Evolutionary conservation across 305 asterid genomes (phyloP).

Genomic region (Ilex paraguariensis): DNA sequence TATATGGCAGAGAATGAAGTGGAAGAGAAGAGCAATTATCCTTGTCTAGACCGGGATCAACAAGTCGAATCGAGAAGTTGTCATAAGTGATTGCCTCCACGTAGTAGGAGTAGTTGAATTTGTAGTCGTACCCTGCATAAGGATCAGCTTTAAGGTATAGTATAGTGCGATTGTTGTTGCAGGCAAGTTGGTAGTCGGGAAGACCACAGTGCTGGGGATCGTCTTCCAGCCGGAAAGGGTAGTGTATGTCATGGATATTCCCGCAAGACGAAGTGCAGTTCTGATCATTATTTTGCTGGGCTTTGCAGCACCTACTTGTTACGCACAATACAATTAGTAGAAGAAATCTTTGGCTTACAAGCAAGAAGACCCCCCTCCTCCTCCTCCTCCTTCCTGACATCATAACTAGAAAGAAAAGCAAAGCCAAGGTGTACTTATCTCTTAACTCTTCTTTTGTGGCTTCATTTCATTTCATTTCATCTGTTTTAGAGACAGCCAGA

Average conservation of each 20-base stretch:
- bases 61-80: constrained; percentile 27
- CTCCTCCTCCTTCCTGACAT: too few relatives aligned
- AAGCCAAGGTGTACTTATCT: too few relatives aligned
- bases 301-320: too few relatives aligned
- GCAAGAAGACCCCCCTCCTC: too few relatives aligned
- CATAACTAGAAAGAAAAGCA: too few relatives aligned
- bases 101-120: not conserved
- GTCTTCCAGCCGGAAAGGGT: constrained; percentile 16
- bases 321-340: too few relatives aligned
- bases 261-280: constrained; percentile 16
- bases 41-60: constrained; percentile 27
- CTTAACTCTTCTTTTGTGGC: too few relatives aligned
- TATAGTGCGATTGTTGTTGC: constrained; percentile 33
- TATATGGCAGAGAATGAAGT: not conserved
- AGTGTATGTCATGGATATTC: constrained; percentile 4
- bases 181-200: constrained; percentile 24
- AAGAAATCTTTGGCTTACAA: too few relatives aligned
- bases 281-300: too few relatives aligned
- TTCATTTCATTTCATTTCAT: too few relatives aligned
- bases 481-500: too few relatives aligned
- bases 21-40: constrained; percentile 39
- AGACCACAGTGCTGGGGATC: constrained; percentile 35
- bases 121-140: not conserved
- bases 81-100: constrained; percentile 36
- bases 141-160: not conserved